Evolutionary conservation across 2,329 filamentous ascomycete species (phyloP).

Genomic region (Rasamsonia emersonii): DNA sequence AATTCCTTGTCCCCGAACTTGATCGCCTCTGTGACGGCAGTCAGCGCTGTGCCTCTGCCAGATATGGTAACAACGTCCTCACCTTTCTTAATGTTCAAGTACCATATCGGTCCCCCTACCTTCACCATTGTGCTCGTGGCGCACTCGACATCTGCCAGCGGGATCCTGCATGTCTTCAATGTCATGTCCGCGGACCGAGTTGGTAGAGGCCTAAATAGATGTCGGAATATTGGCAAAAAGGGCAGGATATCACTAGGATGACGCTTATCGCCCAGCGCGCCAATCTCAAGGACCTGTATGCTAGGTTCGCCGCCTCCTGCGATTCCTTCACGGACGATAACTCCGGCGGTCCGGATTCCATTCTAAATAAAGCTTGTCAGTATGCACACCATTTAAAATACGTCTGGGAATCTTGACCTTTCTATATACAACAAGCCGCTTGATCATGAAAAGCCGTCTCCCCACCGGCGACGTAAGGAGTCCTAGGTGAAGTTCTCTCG

Average conservation of each 20-base stretch:
- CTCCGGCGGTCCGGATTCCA: slow-evolving; percentile 70
- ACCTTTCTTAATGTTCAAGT: slow-evolving; percentile 44
- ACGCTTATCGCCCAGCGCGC: slow-evolving; percentile 56
- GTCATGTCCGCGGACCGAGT: slow-evolving; percentile 58
- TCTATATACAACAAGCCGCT: slow-evolving; percentile 74
- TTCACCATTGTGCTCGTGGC: slow-evolving; percentile 62
- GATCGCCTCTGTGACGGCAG: slow-evolving; percentile 35
- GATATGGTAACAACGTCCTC: slow-evolving; percentile 9
- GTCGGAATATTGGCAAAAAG: slow-evolving; percentile 64
- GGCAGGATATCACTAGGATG: slow-evolving; percentile 80
- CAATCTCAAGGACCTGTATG: slow-evolving; percentile 72
- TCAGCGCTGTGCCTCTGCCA: slow-evolving; percentile 4
- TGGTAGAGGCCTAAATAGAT: slow-evolving; percentile 59
- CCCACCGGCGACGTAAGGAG: slow-evolving; percentile 75
- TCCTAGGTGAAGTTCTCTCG: slow-evolving; percentile 67
- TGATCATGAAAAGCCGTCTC: slow-evolving; percentile 65
- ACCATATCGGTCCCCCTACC: slow-evolving; percentile 39
- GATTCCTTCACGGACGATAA: slow-evolving; percentile 68
- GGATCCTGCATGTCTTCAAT: slow-evolving; percentile 60
- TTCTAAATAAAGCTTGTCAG: slow-evolving; percentile 43
- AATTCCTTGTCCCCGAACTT: slow-evolving; percentile 61
- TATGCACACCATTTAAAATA: slow-evolving; percentile 1
- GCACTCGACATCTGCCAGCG: slow-evolving; percentile 72
- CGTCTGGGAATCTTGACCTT: slow-evolving; percentile 32
- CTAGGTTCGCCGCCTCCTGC: slow-evolving; percentile 58